Percentiles rank a stretch among this genome's conserved stretches.
Conservation (phyloP, 169 alveolate species). For the Plasmodium inui region DNA sequence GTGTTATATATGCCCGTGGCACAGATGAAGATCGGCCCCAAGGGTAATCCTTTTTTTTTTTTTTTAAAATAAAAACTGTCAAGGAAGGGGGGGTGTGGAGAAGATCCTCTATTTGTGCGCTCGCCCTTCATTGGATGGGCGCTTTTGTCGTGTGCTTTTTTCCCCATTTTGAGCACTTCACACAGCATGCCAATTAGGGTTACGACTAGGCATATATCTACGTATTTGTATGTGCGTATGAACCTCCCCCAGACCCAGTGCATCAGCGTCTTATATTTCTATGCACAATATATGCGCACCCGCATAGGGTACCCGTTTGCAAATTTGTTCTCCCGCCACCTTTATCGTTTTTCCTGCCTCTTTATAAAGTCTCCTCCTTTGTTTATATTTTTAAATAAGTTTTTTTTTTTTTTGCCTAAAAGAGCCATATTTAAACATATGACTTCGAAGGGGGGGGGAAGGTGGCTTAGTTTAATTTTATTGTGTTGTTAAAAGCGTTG, state of each 20-base stretch:
- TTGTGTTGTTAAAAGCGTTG: neutral
- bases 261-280: neutral
- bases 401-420: neutral
- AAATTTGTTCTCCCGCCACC: neutral
- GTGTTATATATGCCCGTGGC: neutral
- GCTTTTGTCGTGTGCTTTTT: neutral
- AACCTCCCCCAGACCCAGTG: neutral
- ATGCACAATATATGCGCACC: neutral
- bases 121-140: neutral
- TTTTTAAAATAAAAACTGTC: neutral
- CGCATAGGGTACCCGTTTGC: neutral
- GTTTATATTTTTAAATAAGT: neutral
- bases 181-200: neutral
- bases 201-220: neutral
- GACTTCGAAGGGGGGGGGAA: neutral
- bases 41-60: neutral
- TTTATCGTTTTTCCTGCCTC: neutral
- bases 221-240: neutral
- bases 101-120: neutral
- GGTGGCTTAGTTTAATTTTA: neutral
- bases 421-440: constrained; percentile 2
- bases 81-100: neutral
- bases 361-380: neutral
- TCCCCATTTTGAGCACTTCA: neutral
- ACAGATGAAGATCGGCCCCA: neutral